Evolutionary conservation across 129 eudicot genomes (phyloP).

Genomic region (Cynara cardunculus): DNA sequence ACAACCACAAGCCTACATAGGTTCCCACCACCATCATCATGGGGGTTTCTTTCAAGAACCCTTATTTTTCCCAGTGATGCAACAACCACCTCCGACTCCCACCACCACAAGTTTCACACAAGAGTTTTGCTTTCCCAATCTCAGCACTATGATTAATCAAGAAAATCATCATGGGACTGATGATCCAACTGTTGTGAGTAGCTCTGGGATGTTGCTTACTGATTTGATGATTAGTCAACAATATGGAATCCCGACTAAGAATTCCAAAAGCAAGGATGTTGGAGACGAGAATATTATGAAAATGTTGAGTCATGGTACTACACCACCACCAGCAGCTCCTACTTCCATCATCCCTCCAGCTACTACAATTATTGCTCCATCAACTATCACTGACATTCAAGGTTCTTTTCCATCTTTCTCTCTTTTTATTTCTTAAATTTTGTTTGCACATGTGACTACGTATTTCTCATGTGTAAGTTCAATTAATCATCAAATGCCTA

Average conservation of each 20-base stretch:
- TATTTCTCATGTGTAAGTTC: constrained; percentile 13
- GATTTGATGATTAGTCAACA: constrained; percentile 59
- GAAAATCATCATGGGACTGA: constrained; percentile 15
- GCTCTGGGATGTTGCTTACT: constrained; percentile 39
- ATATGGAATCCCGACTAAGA: constrained; percentile 22
- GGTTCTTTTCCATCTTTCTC: constrained; percentile 25
- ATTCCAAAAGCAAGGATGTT: constrained; percentile 18
- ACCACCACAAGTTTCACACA: constrained; percentile 24
- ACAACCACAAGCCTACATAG: constrained; percentile 21
- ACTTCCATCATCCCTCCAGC: constrained; percentile 26
- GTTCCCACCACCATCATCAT: constrained; percentile 3
- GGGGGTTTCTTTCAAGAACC: constrained; percentile 54
- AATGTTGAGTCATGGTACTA: constrained; percentile 31
- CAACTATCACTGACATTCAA: constrained; percentile 40
- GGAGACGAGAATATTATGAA: constrained; percentile 47
- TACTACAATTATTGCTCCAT: constrained; percentile 26
- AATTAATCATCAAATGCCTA: too few relatives aligned
- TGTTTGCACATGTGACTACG: constrained; percentile 49
- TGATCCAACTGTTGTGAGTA: constrained; percentile 38
- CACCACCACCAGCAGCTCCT: constrained; percentile 23
- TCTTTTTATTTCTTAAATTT: background rate
- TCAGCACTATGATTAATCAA: constrained; percentile 12
- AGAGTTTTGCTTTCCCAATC: constrained; percentile 51
- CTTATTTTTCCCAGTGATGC: constrained; percentile 35
- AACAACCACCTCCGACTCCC: constrained; percentile 13